phyloP scores from a whole-genome alignment of 78 protist genomes.

The Thecamonas trahens region DNA sequence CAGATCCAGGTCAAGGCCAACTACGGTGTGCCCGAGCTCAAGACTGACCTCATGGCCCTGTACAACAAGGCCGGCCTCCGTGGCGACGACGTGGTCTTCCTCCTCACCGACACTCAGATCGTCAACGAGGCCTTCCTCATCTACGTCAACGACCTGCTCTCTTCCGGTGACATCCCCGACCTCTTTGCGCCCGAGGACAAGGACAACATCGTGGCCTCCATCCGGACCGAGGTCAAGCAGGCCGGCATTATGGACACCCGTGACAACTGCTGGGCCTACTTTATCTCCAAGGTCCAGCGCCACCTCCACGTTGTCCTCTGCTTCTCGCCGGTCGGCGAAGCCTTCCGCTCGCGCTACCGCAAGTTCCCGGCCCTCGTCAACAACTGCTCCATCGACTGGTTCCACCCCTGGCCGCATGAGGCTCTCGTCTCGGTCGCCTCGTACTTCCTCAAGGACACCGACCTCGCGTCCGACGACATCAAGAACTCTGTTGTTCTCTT shows the following conservation, averaged over 20 bases:
- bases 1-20: conserved; percentile 48
- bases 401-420: conserved; percentile 77
- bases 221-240: conserved; percentile 47
- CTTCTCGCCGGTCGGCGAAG: conserved; percentile 70
- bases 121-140: conserved; percentile 58
- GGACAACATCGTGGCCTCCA: conserved; percentile 23
- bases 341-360: conserved; percentile 49
- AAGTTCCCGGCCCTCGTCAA: conserved; percentile 69
- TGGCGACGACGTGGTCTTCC: conserved; percentile 10
- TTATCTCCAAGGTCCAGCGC: conserved; percentile 39
- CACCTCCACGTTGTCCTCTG: conserved; percentile 57
- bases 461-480: conserved; percentile 20
- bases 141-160: conserved; percentile 63
- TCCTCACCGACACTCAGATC: conserved; percentile 70
- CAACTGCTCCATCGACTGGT: conserved; percentile 68
- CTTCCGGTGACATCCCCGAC: conserved; percentile 67
- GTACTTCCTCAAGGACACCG: conserved; percentile 40
- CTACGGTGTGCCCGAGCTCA: conserved; percentile 51
- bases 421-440: conserved; percentile 70
- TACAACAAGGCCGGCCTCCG: conserved; percentile 52
- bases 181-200: conserved; percentile 56
- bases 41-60: conserved; percentile 30
- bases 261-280: conserved; percentile 57
- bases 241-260: conserved; percentile 44
- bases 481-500: conserved; percentile 16